Evolutionary conservation across 148 eudicot genomes (phyloP), one percentile per base, ranked within the genome.

Genomic region (Diospyros lotus): DNA sequence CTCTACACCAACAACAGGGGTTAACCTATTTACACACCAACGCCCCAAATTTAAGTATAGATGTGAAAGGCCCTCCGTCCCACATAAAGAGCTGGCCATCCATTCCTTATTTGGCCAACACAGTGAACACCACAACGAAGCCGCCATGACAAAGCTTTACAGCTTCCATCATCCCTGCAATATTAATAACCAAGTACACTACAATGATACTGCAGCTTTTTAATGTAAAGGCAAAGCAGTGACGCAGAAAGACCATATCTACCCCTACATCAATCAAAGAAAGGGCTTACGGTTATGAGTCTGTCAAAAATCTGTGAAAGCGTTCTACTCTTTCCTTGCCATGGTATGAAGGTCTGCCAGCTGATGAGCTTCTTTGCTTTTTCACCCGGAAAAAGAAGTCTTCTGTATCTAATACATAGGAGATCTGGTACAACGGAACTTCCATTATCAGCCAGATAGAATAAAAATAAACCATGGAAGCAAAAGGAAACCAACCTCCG

Each of bases 351-450:
- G 80, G 58, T 48, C 40, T 18, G 70, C 80, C 80, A 7, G 59
- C 76, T 40, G 85, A 75, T 69, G 60, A 46, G 15, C 53, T 71
- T 77, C 78, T 76, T 76, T 83, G 80, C 43, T 79, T 83, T 75
- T 80, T 86, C 46, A 78, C 39, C 59, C 91, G 92, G 66, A 68
- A 83, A 69, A 88, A 87, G 81, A 76, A 83, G 76, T 94, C 98
- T 77, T 93, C 98, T 4, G 98, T 93, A 72, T 91, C 96, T 18
- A 93, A 78, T 66, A 93, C 98, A 77, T 91, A 93, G 6, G 89
- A 88, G 73, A 93, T 91, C 98, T 93, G 89, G 64, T 76, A 53
- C 40, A 61, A n/a, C 42, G 73, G 41, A 17, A 51, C 28, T 58
- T 39, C 5, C 10, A 59, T 67, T 46, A 66, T 73, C 61, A 72